Evolutionary conservation across 139 green algal species (phyloP).

Genomic region (Spirogloea muscicola): DNA sequence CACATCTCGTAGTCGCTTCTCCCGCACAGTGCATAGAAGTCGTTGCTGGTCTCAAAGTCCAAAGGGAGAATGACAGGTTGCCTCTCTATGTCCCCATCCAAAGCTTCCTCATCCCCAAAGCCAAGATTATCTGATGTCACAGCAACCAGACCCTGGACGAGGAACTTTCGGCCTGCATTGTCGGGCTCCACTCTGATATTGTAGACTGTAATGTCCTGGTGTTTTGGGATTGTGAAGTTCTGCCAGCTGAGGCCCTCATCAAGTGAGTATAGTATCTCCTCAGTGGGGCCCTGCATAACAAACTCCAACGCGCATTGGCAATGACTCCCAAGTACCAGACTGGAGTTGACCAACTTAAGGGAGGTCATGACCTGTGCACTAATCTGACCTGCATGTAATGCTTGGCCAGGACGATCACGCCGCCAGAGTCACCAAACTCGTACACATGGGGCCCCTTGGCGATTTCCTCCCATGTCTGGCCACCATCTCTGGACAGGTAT

Average conservation of each 20-base stretch:
- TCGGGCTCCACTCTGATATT: constrained; percentile 77
- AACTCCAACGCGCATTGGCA: no score
- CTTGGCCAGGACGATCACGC: constrained; percentile 76
- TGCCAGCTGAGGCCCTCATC: constrained; percentile 86
- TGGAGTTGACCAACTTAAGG: constrained; percentile 4
- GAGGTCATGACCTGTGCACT: constrained; percentile 48
- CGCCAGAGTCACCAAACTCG: constrained; percentile 87
- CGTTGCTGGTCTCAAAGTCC: neutral
- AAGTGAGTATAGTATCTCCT: constrained; percentile 64
- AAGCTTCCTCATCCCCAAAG: neutral
- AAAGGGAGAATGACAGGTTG: constrained; percentile 6
- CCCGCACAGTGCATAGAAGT: constrained; percentile 17
- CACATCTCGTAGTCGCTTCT: constrained; percentile 52
- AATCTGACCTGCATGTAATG: constrained; percentile 59
- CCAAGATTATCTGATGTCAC: neutral
- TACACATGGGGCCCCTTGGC: constrained; percentile 73
- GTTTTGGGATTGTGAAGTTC: constrained; percentile 49
- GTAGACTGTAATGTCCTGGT: constrained; percentile 66
- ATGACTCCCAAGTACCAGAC: no score
- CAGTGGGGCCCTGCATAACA: constrained; percentile 22
- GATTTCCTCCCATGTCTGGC: constrained; percentile 83
- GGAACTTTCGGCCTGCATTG: constrained; percentile 71
- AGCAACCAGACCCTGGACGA: constrained; percentile 67
- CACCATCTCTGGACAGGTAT: constrained; percentile 72
- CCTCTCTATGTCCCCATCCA: neutral